phyloP scores from a whole-genome alignment of 2,329 filamentous ascomycete genomes.

The Magnaporthiopsis rhizophila region DNA sequence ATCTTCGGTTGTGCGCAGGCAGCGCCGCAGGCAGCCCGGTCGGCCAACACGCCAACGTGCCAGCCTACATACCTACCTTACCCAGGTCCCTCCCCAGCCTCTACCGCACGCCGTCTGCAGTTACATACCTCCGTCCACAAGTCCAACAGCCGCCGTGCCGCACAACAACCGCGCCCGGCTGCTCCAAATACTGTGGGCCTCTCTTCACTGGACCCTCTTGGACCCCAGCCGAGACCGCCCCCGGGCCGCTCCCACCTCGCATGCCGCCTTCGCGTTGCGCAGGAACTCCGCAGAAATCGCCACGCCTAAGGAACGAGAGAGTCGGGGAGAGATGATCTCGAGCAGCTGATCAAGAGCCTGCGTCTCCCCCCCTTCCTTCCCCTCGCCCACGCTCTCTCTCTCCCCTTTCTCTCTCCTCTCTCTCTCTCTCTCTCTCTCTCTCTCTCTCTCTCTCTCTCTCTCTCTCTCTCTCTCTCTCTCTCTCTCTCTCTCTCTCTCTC shows the following conservation, averaged over 20 bases:
- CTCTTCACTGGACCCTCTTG: background rate
- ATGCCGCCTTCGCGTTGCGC: conserved; percentile 2
- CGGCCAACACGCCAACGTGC: no score
- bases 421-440: background rate
- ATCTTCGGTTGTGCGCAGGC: background rate
- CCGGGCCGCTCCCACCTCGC: background rate
- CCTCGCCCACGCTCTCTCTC: no score
- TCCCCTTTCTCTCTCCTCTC: no score
- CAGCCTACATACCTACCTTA: background rate
- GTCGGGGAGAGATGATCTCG: conserved; percentile 7
- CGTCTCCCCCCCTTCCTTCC: background rate
- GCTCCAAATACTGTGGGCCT: background rate
- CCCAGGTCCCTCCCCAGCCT: background rate
- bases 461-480: background rate
- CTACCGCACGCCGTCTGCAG: background rate
- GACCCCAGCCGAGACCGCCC: background rate
- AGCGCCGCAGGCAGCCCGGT: background rate
- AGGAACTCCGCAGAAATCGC: background rate
- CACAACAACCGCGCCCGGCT: background rate
- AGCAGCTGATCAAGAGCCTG: conserved; percentile 5
- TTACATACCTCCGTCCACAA: background rate
- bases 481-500: background rate
- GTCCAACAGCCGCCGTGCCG: background rate
- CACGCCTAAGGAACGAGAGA: background rate
- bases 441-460: background rate